Conservation (phyloP, 1,139 yeast genomes). For the Pichia cactophila region DNA sequence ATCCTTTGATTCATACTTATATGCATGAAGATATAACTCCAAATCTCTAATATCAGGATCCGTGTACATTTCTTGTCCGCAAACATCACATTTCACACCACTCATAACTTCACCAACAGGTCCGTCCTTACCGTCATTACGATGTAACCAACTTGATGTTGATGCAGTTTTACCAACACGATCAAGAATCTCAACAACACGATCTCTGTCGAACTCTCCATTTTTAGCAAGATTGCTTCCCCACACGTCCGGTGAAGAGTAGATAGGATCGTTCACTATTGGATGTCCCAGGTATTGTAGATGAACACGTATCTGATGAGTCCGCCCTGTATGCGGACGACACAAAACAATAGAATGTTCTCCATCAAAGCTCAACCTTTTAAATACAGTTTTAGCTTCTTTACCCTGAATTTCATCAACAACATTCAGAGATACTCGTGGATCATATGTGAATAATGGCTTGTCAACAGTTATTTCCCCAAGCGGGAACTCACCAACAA, state of each 20-base stretch:
- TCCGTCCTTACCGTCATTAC: conserved; percentile 23
- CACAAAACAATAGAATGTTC: conserved; percentile 69
- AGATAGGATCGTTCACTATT: conserved; percentile 91
- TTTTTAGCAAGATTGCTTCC: conserved; percentile 52
- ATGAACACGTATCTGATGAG: conserved; percentile 93
- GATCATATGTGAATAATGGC: conserved; percentile 68
- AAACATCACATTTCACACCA: conserved; percentile 64
- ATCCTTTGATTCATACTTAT: conserved; percentile 54
- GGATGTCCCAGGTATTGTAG: conserved; percentile 82
- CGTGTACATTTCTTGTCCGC: conserved; percentile 68
- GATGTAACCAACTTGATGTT: conserved; percentile 64
- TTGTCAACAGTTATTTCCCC: conserved; percentile 49
- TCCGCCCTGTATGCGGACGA: conserved; percentile 81
- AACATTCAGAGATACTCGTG: conserved; percentile 69
- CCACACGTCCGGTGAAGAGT: conserved; percentile 65
- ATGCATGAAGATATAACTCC: conserved; percentile 87
- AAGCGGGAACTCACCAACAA: conserved; percentile 73
- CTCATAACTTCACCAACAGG: conserved; percentile 27
- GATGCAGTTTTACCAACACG: conserved; percentile 60
- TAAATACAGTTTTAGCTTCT: conserved; percentile 48
- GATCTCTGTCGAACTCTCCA: conserved; percentile 41
- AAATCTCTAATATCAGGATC: conserved; percentile 87
- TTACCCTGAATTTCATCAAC: conserved; percentile 63
- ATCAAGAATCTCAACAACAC: conserved; percentile 40
- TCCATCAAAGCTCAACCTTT: conserved; percentile 54